A percentile compares a stretch with the other conserved stretches of the same genome.
These are phyloP conservation scores for Apostasia shenzhenica DNA, from an alignment of 106 monocot genomes.

Conservation along the genomic window DNA sequence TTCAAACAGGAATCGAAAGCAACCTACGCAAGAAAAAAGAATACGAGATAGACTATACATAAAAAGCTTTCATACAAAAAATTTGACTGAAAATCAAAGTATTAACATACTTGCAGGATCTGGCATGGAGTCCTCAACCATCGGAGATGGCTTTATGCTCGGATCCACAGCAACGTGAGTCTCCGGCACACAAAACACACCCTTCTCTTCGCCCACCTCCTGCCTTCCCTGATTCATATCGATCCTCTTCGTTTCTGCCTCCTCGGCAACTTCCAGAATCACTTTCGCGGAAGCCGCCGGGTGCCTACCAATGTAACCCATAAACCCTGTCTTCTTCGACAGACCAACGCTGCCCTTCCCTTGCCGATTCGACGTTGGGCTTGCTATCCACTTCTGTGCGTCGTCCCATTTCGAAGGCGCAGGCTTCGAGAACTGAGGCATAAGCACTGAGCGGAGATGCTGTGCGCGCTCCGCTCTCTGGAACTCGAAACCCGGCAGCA, in stretches of 20 bases:
- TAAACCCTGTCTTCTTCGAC: conserved; percentile 30
- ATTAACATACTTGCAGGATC: conserved; percentile 49
- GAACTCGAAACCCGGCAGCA: conserved; percentile 66
- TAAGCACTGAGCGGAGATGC: conserved; percentile 19
- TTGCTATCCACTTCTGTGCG: conserved; percentile 90
- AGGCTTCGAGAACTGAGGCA: conserved; percentile 66
- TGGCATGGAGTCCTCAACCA: conserved; percentile 23
- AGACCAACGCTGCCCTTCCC: conserved; percentile 22
- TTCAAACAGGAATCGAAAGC: no score
- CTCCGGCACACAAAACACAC: conserved; percentile 31
- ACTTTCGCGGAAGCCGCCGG: conserved; percentile 26
- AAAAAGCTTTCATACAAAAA: no score
- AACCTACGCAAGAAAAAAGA: no score
- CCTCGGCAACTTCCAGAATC: conserved; percentile 54
- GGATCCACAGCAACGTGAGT: conserved; percentile 23
- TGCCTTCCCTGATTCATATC: conserved; percentile 45
- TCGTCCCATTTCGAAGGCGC: conserved; percentile 93
- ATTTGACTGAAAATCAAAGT: no score
- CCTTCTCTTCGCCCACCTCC: conserved; percentile 33
- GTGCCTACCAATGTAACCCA: conserved; percentile 20
- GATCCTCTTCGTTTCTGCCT: conserved; percentile 56
- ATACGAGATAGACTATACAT: no score
- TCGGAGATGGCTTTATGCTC: conserved; percentile 15
- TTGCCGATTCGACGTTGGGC: conserved; percentile 45
- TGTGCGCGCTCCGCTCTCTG: conserved; percentile 42